Percentiles rank a stretch among this genome's conserved stretches.
These are phyloP conservation scores for Apium graveolens DNA, from an alignment of 129 eudicot genomes.

Conservation along the genomic window DNA sequence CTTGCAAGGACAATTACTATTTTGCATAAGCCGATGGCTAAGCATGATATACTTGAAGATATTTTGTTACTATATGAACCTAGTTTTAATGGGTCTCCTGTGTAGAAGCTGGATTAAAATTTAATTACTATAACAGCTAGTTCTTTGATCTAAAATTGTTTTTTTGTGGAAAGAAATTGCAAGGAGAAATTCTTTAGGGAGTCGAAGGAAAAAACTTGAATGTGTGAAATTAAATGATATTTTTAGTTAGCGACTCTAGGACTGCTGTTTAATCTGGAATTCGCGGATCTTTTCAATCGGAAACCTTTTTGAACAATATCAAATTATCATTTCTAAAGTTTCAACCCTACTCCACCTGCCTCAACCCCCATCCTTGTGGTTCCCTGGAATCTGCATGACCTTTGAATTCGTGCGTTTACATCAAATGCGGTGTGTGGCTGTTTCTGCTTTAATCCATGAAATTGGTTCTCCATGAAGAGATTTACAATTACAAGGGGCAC, in stretches of 20 bases:
- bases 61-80: background rate
- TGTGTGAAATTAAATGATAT: background rate
- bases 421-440: background rate
- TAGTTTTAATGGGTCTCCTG: too few species aligned
- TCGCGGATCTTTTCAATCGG: background rate
- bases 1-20: background rate
- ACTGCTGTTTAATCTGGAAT: background rate
- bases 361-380: background rate
- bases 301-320: background rate
- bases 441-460: background rate
- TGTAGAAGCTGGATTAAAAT: background rate
- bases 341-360: background rate
- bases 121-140: too few species aligned
- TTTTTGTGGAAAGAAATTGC: background rate
- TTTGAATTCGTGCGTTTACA: background rate
- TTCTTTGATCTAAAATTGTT: background rate
- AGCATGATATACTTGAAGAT: background rate
- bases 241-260: background rate
- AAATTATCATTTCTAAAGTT: background rate
- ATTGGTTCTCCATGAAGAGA: background rate
- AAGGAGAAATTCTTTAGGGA: background rate
- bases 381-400: background rate
- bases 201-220: background rate
- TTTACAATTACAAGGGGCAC: background rate
- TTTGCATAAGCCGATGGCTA: background rate